Percentiles rank a stretch among this genome's conserved stretches.
Conservation (phyloP, 441 rosid species). For the Capsella rubella region DNA sequence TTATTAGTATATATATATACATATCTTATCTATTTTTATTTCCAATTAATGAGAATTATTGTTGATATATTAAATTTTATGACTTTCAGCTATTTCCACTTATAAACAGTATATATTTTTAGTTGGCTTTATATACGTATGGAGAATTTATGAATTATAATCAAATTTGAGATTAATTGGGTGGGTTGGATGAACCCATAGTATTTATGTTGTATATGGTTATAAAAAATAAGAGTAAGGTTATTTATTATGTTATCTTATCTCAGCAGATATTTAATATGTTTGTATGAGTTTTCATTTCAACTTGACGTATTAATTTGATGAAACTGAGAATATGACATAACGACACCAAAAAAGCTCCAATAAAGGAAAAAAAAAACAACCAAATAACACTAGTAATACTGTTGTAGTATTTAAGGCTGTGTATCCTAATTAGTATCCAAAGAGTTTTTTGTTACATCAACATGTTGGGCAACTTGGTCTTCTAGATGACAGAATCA, state of each 20-base stretch:
- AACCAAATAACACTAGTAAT: no score
- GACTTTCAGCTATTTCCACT: background rate
- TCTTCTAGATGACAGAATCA: slow-evolving; percentile 43
- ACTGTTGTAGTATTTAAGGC: slow-evolving; percentile 21
- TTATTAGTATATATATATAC: no score
- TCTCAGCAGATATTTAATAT: slow-evolving; percentile 31
- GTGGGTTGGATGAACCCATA: background rate
- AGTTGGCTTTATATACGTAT: slow-evolving; percentile 3
- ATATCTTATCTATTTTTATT: no score
- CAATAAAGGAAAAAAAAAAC: background rate
- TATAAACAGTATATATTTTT: background rate
- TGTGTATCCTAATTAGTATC: slow-evolving; percentile 36
- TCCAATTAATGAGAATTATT: background rate
- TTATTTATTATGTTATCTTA: slow-evolving; percentile 31
- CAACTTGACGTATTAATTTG: slow-evolving; percentile 34
- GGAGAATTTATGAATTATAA: background rate
- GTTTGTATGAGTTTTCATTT: slow-evolving; percentile 32
- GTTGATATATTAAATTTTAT: background rate
- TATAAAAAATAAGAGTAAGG: background rate
- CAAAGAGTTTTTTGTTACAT: slow-evolving; percentile 22
- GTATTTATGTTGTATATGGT: background rate
- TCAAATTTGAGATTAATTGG: slow-evolving; percentile 8
- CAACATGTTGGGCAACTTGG: slow-evolving; percentile 41
- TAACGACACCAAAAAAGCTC: slow-evolving; percentile 2
- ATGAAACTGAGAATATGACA: slow-evolving; percentile 40